A percentile compares a stretch with the other conserved stretches of the same genome.
These are phyloP conservation scores for Cryptococcus sp. DNA, from an alignment of 1,284 basidiomycete genomes.

Conservation along the genomic window DNA sequence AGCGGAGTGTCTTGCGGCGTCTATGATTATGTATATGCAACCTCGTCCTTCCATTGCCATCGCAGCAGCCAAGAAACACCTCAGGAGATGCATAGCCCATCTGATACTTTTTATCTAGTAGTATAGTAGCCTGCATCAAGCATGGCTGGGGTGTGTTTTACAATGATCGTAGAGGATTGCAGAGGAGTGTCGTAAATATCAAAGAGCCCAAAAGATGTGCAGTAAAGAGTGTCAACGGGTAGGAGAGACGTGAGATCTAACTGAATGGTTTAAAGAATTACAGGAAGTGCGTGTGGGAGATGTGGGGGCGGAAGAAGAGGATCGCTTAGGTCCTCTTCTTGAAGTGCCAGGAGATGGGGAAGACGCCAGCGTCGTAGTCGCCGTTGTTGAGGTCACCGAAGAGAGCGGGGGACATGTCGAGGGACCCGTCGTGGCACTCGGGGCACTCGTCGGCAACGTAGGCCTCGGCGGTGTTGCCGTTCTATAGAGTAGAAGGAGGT, in stretches of 20 bases:
- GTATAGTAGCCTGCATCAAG: neutral
- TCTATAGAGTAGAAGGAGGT: constrained; percentile 26
- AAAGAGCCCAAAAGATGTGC: constrained; percentile 8
- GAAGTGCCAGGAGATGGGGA: constrained; percentile 36
- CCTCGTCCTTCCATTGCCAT: neutral
- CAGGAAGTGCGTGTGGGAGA: neutral
- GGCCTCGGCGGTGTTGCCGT: constrained; percentile 59
- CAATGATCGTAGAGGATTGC: neutral
- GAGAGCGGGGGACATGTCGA: constrained; percentile 53
- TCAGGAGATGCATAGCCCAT: too few species aligned
- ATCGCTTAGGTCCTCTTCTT: constrained; percentile 7
- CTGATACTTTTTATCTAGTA: too few species aligned
- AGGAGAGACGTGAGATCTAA: neutral
- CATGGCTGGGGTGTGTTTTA: constrained; percentile 4
- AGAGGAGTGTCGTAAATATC: neutral
- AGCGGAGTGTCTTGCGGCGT: neutral
- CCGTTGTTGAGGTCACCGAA: constrained; percentile 45
- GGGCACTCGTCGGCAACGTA: constrained; percentile 57
- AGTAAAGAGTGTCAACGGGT: constrained; percentile 11
- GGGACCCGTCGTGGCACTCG: constrained; percentile 48
- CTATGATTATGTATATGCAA: too few species aligned
- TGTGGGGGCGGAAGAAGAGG: neutral
- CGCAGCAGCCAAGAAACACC: neutral
- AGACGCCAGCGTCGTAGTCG: constrained; percentile 40
- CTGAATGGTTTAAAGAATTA: neutral